Evolutionary conservation across 345 rosid genomes (phyloP), one percentile per base, ranked within the genome.

Genomic region (Turnera subulata): DNA sequence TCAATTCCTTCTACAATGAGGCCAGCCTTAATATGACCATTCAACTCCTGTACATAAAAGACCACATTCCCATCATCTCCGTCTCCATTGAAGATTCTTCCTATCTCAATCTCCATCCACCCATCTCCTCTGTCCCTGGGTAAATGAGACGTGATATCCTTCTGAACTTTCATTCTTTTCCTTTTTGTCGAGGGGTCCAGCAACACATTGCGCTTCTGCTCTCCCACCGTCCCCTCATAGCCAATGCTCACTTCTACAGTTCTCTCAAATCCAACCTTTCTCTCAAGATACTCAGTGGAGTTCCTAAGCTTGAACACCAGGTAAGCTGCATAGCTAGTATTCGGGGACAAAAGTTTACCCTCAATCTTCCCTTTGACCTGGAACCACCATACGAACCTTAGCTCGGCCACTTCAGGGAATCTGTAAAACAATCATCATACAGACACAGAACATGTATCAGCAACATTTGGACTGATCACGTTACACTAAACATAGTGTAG

Each of bases 1-100:
- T 76, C 84, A 0, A 79, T 64, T 29, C 84, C 80, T 25, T 79
- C 45, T 1, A 79, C 51, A 18, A 73, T 19, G 17, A 76, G 45
- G 1, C 76, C 76, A 9, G 63, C 7, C 46, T 76, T 76, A 71
- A 55, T 0, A 7, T 35, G 33, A 1, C 38, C 6, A n/a, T 70
- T 54, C 13, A 62, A 56, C 50, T 70, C 74, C 48, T 9, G 0
- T 35, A 70, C 21, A 1, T 61, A 59, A 55, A 75, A 39, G 37
- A 54, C 55, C 16, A 75, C 0, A 40, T 72, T 73, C 11, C 51
- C 53, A 33, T 53, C 58, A 22, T 56, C 57, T 1, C 71, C 62
- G 15, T 54, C 55, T 8, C 55, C n/a, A 5, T 37, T 62, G 47
- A 25, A 66, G 62, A 69, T 69, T 35, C 59, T 63, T 0, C 72